phyloP scores from a whole-genome alignment of 345 rosid species.

The Murraya paniculata region DNA sequence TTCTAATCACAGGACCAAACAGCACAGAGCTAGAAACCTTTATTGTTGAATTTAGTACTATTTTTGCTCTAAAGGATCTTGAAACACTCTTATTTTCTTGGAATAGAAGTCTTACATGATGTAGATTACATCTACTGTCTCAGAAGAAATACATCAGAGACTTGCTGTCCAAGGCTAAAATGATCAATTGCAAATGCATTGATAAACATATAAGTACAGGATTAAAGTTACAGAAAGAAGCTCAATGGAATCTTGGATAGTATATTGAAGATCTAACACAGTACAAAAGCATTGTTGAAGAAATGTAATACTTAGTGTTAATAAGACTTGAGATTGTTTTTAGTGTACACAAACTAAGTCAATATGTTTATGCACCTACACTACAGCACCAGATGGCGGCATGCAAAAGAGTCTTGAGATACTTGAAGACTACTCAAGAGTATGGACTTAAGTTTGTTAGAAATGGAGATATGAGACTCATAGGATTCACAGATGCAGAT shows the following conservation, averaged over 20 bases:
- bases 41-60: background rate
- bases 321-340: background rate
- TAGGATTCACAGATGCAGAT: no score
- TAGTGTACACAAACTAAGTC: background rate
- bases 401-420: background rate
- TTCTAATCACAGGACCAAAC: background rate
- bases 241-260: fast-evolving
- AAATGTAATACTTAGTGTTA: background rate
- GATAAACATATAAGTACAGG: background rate
- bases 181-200: background rate
- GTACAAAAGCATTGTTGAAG: background rate
- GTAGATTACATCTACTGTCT: background rate
- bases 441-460: no score
- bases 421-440: no score
- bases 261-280: no score
- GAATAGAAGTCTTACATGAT: background rate
- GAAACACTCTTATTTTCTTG: background rate
- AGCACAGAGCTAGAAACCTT: fast-evolving
- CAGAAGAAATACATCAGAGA: background rate
- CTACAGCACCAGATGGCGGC: background rate
- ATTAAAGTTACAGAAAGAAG: background rate
- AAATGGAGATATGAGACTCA: no score
- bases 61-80: background rate
- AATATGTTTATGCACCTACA: background rate
- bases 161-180: fast-evolving